Base-by-base conservation (phyloP, 2,329 filamentous ascomycete species). In the Talaromyces funiculosus region DNA sequence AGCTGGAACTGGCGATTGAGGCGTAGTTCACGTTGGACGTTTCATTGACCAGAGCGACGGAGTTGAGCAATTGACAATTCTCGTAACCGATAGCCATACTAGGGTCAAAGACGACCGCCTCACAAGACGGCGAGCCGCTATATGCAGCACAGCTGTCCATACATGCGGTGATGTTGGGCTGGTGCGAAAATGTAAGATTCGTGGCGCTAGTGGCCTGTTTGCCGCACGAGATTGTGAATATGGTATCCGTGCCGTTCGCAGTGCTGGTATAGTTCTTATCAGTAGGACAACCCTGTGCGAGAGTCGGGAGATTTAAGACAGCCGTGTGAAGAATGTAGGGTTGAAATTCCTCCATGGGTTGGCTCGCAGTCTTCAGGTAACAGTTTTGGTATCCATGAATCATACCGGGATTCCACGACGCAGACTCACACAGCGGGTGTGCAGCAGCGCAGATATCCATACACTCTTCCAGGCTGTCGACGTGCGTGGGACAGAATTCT, bases 31-130 rank as follows among this genome's bases (percentile, higher is more conserved):
- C 9, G 35, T 37, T 45, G 3, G 53, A 20, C 14, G 58, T 45
- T 10, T 42, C 22, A 18, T 26, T 31, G 18, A 55, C 42, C 33
- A 60, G 31, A 22, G 54, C 33, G 6, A 60, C 59, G 3, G 51
- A 55, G 26, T 49, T 60, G 4, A 60, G 33, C 18, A 60, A 33
- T n/a, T 60, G 53, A 38, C 59, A 60, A 37, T 60, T 60, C 18
- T 56, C 59, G n/a, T 56, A 60, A 10, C 51, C 59, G 8, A 22
- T 31, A 14, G n/a, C 53, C 53, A 60, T n/a, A 3, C 51, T 56
- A 20, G 59, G 51, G 42, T 60, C 59, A 37, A 56, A 56, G 4
- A 56, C 24, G 14, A 60, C 12, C 20, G 59, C 59, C 22, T 60
- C 59, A 24, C 51, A 60, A 18, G 22, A 24, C 14, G 42, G 8